Base-by-base conservation (phyloP, 495 filamentous ascomycete species). In the Aspergillus avenaceus region DNA sequence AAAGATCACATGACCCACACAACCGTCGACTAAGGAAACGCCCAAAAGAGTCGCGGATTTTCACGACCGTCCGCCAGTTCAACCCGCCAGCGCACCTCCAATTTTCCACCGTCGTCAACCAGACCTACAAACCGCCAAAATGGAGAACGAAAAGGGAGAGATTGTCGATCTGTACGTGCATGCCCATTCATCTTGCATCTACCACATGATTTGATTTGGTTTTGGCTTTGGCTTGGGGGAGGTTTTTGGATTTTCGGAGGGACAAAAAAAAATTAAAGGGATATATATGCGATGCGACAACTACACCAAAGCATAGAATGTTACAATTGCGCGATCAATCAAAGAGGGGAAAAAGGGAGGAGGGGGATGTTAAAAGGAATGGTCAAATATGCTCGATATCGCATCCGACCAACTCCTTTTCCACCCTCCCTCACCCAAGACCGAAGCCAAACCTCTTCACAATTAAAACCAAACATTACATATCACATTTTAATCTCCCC, bases 111-210 rank as follows among this genome's bases (percentile, higher is more conserved):
- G 65, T 69, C 67, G 63, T 65, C 67, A 62, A 65, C 64, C 62
- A 66, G 64, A 70, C 53, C 69, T 67, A 72, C 66, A 69, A 83
- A 76, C 71, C 72, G 73, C 68, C 70, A 84, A 77, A 68, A 95
- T 95, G 90, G 90, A 95, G 78, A 95, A 95, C 85, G 90, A 95
- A 77, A 89, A 89, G 78, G 92, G 93, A 82, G 90, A 97, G 71
- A 88, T 97, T 77, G 93, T 97, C 75, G 93, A 98, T 79, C 89
- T 98, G 90, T 97, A 84, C 67, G 82, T 77, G 41, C 36, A 55
- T 47, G 14, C 40, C 32, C 41, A 45, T 49, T 26, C 45, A 16
- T 37, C 8, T n/a, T n/a, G n/a, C n/a, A n/a, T n/a, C n/a, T n/a
- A n/a, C n/a, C 34, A 38, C 34, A 16, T 8, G 21, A 21, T 21